Base-by-base conservation (phyloP, 371 early-diverging fungal genomes). In the Mortierella sp. region DNA sequence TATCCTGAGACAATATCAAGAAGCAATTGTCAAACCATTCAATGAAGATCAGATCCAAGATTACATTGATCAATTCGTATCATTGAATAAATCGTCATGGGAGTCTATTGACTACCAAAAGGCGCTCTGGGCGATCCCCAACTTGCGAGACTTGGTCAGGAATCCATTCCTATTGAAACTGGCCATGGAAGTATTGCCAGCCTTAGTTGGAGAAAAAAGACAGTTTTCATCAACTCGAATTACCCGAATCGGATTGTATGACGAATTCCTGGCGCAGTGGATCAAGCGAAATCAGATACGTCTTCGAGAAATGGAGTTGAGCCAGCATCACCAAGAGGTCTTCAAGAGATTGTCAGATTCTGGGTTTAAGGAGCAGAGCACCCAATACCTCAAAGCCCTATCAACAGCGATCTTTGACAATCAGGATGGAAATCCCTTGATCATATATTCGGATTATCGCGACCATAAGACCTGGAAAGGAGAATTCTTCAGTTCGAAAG, bases 341-440 rank as follows among this genome's bases (percentile, higher is more conserved):
- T 32, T 65, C 30, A n/a, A 35, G 51, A 0, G 11, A 18, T 37
- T 65, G 39, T 14, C 35, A 6, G 65, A 54, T 12, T 22, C 47
- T 16, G 54, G 65, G 37, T 65, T 65, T 30, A 35, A n/a, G 3
- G 11, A 32, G 49, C 18, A 3, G 3, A 59, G 35, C 0, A 10
- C 52, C 28, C 22, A 43, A 11, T 69, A 37, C 24, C 26, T 37
- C 18, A 62, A 52, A 11, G 62, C 35, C 1, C 39, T 69, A 0
- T 43, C 70, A 16, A 37, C 22, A 26, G 52, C 70, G 18, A 69
- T 69, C 26, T 69, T 40, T 40, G n/a, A 54, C 5, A 16, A 55
- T 14, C 70, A 69, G 20, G 63, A 45, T 20, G 62, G 54, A 1
- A 55, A 18, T 35, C 55, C 62, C 12, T 51, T 69, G 1, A 45